Evolutionary conservation across 116 monocot species (phyloP), one percentile per base, ranked within the genome.

Genomic region (Zostera marina): DNA sequence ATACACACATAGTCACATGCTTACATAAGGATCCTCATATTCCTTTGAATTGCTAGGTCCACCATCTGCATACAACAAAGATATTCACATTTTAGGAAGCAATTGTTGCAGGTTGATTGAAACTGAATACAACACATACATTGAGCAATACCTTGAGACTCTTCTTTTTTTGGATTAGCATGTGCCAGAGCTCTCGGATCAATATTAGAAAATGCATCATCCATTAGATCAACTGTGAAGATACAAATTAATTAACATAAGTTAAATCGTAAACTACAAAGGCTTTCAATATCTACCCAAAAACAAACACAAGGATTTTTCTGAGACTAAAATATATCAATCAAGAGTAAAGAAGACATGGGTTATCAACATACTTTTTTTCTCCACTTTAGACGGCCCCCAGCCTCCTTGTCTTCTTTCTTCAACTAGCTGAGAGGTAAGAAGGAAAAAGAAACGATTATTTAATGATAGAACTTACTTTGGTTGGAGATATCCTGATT

Each of bases 201-300:
- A 8, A 62, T 6, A 14, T 44, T 24, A 32, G 47, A 45, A 62
- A 62, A 62, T 62, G 62, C 62, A 62, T 47, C 62, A 21, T 62
- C 47, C 59, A 59, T 42, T 8, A 42, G 20, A 11, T 41, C 8
- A 42, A 12, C 59, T 59, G 59, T 43, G 19, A 17, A 59, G 59
- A 40, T 3, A 59, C 42, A 42, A 22, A 20, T 7, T 8, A 42
- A 58, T 12, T 21, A 59, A 39, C 24, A 58, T 22, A 58, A 32
- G 19, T 49, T 7, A 49, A 20, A 8, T 49, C 14, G 8, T 49
- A 8, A 20, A 3, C 15, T 7, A 49, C 20, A 20, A 6, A 49
- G 20, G 12, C 7, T 7, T 17, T 11, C 17, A 49, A 20, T 49
- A 49, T 8, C 15, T 49, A 16, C 7, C 15, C 15, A 16, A 32